phyloP scores from a whole-genome alignment of 2,329 filamentous ascomycete genomes.

The Ophiosphaerella herpotricha region DNA sequence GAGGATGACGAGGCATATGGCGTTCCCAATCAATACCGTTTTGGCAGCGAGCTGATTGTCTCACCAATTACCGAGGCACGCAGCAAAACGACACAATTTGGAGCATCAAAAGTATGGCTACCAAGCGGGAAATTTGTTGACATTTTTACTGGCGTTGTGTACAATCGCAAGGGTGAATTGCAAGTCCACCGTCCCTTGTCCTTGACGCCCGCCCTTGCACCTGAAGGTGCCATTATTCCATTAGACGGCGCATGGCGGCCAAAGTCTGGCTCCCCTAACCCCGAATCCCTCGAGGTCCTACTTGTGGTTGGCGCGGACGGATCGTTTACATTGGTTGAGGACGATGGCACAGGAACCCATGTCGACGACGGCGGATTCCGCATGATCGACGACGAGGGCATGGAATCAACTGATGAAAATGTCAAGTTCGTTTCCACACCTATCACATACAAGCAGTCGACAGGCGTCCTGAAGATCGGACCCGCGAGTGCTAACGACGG shows the following conservation, averaged over 20 bases:
- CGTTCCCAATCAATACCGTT: slow-evolving; percentile 63
- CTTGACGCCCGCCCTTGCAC: slow-evolving; percentile 59
- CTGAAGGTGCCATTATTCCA: slow-evolving; percentile 63
- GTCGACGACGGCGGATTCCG: slow-evolving; percentile 44
- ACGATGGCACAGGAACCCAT: slow-evolving; percentile 44
- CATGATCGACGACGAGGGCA: slow-evolving; percentile 50
- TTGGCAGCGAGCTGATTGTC: slow-evolving; percentile 62
- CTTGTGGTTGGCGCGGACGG: slow-evolving; percentile 54
- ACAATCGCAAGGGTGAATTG: slow-evolving; percentile 61
- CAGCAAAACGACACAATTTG: slow-evolving; percentile 54
- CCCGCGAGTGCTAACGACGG: slow-evolving; percentile 32
- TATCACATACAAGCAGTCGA: slow-evolving; percentile 45
- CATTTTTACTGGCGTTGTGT: slow-evolving; percentile 62
- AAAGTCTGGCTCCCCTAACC: slow-evolving; percentile 55
- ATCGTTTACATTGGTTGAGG: slow-evolving; percentile 56
- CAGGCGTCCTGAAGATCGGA: slow-evolving; percentile 42
- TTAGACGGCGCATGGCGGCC: slow-evolving; percentile 54
- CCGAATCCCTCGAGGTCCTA: slow-evolving; percentile 55
- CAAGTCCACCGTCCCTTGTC: slow-evolving; percentile 57
- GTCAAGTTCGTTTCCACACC: slow-evolving; percentile 41
- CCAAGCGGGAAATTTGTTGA: slow-evolving; percentile 61
- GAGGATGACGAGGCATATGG: slow-evolving; percentile 59
- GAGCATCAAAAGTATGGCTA: slow-evolving; percentile 60
- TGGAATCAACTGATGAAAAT: slow-evolving; percentile 26
- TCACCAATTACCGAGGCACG: slow-evolving; percentile 61